Evolutionary conservation across 768 basidiomycete species (phyloP).

Genomic region (Rhodocollybia butyracea): DNA sequence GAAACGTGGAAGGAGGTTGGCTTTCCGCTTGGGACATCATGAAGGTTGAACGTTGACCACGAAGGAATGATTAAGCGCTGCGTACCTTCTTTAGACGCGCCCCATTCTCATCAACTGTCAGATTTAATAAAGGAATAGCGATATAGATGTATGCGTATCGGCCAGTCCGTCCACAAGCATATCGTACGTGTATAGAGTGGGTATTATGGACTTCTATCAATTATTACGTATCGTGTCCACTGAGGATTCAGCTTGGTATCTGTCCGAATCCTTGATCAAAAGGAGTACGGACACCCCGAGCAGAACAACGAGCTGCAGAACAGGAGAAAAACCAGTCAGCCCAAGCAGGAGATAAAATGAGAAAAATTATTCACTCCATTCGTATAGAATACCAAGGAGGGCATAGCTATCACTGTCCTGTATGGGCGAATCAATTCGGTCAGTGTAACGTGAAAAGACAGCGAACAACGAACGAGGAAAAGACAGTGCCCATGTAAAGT

Average conservation of each 20-base stretch:
- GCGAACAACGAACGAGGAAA: constrained; percentile 15
- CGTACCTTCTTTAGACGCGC: no score
- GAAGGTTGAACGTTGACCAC: background rate
- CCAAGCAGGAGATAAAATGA: background rate
- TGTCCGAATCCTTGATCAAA: background rate
- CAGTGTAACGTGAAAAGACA: no score
- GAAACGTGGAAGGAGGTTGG: background rate
- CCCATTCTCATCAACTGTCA: no score
- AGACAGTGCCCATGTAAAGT: constrained; percentile 25
- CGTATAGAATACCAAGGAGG: background rate
- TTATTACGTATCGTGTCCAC: background rate
- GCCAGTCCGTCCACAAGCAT: no score
- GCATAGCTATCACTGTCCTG: background rate
- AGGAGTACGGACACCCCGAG: background rate
- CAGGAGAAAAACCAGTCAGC: background rate
- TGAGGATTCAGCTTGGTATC: background rate
- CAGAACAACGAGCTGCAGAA: background rate
- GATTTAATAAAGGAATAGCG: no score
- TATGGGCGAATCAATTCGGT: no score
- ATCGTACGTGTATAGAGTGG: background rate
- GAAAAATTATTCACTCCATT: background rate
- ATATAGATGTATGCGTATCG: no score
- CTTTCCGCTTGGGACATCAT: background rate
- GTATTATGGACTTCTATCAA: background rate
- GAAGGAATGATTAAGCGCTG: no score